A percentile compares a stretch with the other conserved stretches of the same genome.
These are phyloP conservation scores for Mesostigma viride DNA, from an alignment of 139 green algal species.

Conservation along the genomic window DNA sequence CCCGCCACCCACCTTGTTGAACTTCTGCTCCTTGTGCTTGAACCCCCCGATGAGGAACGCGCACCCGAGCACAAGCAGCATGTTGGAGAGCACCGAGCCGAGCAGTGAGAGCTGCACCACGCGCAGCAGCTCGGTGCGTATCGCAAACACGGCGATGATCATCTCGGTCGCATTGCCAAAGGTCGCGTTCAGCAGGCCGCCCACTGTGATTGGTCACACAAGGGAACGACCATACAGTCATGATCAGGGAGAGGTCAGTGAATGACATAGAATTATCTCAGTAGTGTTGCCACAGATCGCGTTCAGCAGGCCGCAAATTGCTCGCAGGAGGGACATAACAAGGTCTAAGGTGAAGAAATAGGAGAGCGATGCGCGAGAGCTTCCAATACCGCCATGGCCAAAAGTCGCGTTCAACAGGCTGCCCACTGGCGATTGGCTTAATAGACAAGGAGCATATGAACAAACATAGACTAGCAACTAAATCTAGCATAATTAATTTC, in stretches of 20 bases:
- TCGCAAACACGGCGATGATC: constrained; percentile 66
- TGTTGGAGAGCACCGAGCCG: constrained; percentile 62
- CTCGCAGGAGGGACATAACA: too few relatives aligned
- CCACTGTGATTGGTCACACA: too few relatives aligned
- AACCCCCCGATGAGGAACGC: constrained; percentile 66
- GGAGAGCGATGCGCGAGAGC: too few relatives aligned
- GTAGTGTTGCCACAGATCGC: constrained; percentile 89
- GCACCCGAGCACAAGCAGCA: constrained; percentile 66
- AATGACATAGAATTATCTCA: too few relatives aligned
- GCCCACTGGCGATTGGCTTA: constrained; percentile 33
- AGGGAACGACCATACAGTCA: too few relatives aligned
- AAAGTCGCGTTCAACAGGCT: constrained; percentile 64
- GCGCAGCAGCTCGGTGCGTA: constrained; percentile 35
- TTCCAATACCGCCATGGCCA: too few relatives aligned
- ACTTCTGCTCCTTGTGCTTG: constrained; percentile 40
- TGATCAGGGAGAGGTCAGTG: too few relatives aligned
- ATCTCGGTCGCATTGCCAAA: constrained; percentile 92
- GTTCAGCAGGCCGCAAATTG: too few relatives aligned
- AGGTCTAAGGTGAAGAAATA: too few relatives aligned
- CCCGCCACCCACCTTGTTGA: constrained; percentile 45
- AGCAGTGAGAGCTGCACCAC: constrained; percentile 71
- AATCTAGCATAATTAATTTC: too few relatives aligned
- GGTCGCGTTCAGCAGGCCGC: constrained; percentile 65
- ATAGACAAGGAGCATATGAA: too few relatives aligned
- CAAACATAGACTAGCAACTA: too few relatives aligned